These are phyloP conservation scores for Dictyostelium capitatum DNA, from an alignment of 78 protist species.

Conservation along the genomic window DNA sequence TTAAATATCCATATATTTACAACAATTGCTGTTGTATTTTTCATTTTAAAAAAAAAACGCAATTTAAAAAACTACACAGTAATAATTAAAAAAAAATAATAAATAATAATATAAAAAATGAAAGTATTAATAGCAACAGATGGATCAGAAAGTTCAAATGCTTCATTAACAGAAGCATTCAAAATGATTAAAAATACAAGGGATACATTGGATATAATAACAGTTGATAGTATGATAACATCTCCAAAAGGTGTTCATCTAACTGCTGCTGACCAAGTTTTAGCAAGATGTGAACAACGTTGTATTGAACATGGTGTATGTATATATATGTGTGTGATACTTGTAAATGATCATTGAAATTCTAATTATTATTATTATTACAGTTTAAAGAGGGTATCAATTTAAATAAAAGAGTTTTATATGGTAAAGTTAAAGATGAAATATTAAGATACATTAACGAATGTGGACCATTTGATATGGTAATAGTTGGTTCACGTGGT, in stretches of 20 bases:
- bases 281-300: neutral
- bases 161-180: constrained; percentile 8
- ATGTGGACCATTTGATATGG: constrained; percentile 39
- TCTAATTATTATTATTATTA: neutral
- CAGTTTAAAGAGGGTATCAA: constrained; percentile 1
- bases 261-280: neutral
- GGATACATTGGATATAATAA: constrained; percentile 25
- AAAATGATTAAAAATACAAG: constrained; percentile 5
- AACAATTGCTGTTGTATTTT: too few relatives aligned
- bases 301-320: constrained; percentile 22
- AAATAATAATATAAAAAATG: constrained; percentile 38
- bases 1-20: too few relatives aligned
- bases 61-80: too few relatives aligned
- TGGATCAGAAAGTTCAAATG: constrained; percentile 19
- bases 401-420: constrained; percentile 7
- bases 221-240: constrained; percentile 12
- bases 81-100: too few relatives aligned
- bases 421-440: constrained; percentile 56
- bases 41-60: too few relatives aligned
- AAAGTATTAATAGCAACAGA: constrained; percentile 41
- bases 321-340: neutral
- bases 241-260: neutral
- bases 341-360: too few relatives aligned
- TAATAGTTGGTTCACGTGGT: constrained; percentile 67
- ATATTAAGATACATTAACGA: constrained; percentile 40